Percentiles rank a stretch among this genome's conserved stretches.
These are phyloP conservation scores for Erodium moschatum DNA, from an alignment of 441 rosid species.

Conservation along the genomic window DNA sequence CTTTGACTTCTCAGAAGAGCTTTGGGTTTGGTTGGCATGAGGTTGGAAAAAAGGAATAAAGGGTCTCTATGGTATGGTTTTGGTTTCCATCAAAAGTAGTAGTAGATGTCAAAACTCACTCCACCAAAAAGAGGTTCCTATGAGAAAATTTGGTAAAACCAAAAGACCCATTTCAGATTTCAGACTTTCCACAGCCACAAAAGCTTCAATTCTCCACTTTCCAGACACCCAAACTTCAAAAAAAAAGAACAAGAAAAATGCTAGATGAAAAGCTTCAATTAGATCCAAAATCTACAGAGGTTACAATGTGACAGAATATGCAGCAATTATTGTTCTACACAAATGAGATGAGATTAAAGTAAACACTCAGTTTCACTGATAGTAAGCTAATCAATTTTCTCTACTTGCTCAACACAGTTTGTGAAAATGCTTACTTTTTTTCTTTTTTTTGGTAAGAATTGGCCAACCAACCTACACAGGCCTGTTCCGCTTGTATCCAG, in stretches of 20 bases:
- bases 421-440: background rate
- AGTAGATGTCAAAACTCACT: background rate
- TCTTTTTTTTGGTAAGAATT: no score
- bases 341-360: background rate
- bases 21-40: background rate
- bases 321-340: background rate
- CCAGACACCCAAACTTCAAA: background rate
- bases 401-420: background rate
- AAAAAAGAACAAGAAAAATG: background rate
- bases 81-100: background rate
- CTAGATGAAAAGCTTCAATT: background rate
- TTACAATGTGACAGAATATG: background rate
- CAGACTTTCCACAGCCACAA: background rate
- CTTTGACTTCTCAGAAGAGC: background rate
- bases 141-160: background rate
- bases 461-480: constrained; percentile 13
- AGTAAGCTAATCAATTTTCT: background rate
- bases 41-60: background rate
- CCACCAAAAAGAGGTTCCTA: background rate
- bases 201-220: background rate
- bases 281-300: background rate
- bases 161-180: background rate
- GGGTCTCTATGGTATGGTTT: background rate
- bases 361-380: no score
- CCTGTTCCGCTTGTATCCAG: constrained; percentile 23